Conservation (phyloP, 2,329 filamentous ascomycete species). For the Paraphaeosphaeria minitans region DNA sequence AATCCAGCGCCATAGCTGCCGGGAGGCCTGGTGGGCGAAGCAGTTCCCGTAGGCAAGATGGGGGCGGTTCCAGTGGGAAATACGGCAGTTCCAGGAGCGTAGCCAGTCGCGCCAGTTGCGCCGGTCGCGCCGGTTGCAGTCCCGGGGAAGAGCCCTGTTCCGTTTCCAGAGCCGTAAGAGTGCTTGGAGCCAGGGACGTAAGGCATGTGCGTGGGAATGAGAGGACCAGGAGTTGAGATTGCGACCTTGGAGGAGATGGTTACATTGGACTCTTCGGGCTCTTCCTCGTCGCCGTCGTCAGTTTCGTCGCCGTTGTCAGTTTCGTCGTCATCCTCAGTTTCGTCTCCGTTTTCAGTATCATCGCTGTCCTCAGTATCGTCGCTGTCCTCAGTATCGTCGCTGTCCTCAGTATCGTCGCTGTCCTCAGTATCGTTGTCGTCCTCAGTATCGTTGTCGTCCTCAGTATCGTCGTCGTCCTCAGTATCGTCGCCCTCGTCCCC, state of each 20-base stretch:
- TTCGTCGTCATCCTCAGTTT: not conserved
- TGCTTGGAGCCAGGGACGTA: not conserved
- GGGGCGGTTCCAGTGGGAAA: not conserved
- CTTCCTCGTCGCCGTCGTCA: not conserved
- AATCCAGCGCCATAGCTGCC: not conserved
- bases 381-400: not conserved
- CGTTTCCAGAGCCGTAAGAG: slow-evolving; percentile 5
- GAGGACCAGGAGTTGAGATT: not conserved
- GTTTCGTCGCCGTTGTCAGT: not conserved
- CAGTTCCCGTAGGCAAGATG: not conserved
- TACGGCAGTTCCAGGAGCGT: slow-evolving; percentile 1
- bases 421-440: not conserved
- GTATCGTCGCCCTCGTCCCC: not conserved
- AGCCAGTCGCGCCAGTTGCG: not conserved
- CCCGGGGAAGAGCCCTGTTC: not conserved
- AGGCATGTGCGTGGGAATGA: not conserved
- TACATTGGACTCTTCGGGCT: not conserved
- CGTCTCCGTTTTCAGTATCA: not conserved
- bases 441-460: not conserved
- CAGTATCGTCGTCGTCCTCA: not conserved
- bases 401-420: not conserved
- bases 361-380: not conserved
- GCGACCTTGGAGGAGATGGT: not conserved
- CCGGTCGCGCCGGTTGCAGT: slow-evolving; percentile 1
- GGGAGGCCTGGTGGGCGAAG: not conserved